These are phyloP conservation scores for Hyphopichia homilentoma DNA, from an alignment of 805 yeast species.

Conservation along the genomic window DNA sequence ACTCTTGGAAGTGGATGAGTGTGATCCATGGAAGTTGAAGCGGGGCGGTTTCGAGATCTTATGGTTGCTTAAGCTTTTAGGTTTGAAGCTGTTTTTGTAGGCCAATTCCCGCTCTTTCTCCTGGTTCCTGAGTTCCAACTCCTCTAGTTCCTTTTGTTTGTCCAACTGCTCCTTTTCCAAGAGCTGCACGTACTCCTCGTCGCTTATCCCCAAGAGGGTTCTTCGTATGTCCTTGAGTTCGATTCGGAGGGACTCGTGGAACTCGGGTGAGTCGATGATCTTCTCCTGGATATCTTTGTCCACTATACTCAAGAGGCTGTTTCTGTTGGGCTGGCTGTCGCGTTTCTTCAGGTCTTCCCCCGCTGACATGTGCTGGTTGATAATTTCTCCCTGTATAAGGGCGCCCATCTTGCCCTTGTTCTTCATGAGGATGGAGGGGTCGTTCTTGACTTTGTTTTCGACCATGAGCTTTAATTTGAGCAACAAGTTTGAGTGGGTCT, in stretches of 20 bases:
- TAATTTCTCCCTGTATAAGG: constrained; percentile 48
- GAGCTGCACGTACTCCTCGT: constrained; percentile 34
- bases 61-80: constrained; percentile 18
- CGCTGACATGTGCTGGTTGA: constrained; percentile 19
- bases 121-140: constrained; percentile 7
- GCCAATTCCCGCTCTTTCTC: constrained; percentile 11
- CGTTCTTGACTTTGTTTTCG: constrained; percentile 43
- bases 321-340: constrained; percentile 1
- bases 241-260: constrained; percentile 25
- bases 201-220: constrained; percentile 29
- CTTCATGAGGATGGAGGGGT: constrained; percentile 44
- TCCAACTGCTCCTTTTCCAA: constrained; percentile 17
- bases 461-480: constrained; percentile 39
- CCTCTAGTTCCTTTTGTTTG: constrained; percentile 10
- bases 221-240: constrained; percentile 34
- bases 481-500: constrained; percentile 38
- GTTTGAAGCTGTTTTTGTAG: constrained; percentile 25
- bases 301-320: constrained; percentile 33
- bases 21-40: constrained; percentile 16
- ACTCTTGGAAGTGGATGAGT: not conserved
- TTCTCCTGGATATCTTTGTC: constrained; percentile 43
- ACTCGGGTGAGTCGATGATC: constrained; percentile 39
- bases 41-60: constrained; percentile 35
- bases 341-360: constrained; percentile 3
- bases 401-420: constrained; percentile 52